Evolutionary conservation across 257 asterid genomes (phyloP).

Genomic region (Cordia subcordata): DNA sequence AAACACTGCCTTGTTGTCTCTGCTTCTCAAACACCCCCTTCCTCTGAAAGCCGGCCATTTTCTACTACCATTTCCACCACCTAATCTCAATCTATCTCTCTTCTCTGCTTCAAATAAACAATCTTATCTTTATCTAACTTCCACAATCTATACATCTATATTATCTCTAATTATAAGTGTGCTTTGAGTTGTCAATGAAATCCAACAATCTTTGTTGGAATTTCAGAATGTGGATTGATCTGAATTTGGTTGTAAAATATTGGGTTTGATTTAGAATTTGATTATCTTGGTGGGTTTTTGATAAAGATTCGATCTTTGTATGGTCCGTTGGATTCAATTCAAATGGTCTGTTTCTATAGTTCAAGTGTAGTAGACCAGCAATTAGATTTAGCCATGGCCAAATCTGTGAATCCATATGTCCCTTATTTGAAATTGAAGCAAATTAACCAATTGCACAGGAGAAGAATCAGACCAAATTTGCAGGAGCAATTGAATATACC

Average conservation of each 20-base stretch:
- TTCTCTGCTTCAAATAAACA: slow-evolving; percentile 4
- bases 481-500: slow-evolving; percentile 55
- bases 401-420: slow-evolving; percentile 50
- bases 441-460: slow-evolving; percentile 45
- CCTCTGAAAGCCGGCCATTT: slow-evolving; percentile 27
- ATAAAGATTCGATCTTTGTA: slow-evolving; percentile 35
- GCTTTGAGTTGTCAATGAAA: slow-evolving; percentile 5
- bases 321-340: slow-evolving; percentile 30
- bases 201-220: slow-evolving; percentile 21
- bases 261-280: slow-evolving; percentile 28
- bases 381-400: slow-evolving; percentile 46
- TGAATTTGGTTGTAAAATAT: slow-evolving; percentile 8
- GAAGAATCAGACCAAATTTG: slow-evolving; percentile 20
- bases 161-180: too few species aligned
- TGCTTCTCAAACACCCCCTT: slow-evolving; percentile 15
- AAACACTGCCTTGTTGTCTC: slow-evolving; percentile 32
- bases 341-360: slow-evolving; percentile 73
- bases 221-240: slow-evolving; percentile 25
- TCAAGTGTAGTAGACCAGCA: slow-evolving; percentile 60
- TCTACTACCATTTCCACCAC: not conserved
- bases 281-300: slow-evolving; percentile 25
- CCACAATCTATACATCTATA: not conserved
- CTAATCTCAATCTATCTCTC: not conserved
- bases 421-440: slow-evolving; percentile 58
- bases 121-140: not conserved